Evolutionary conservation across 352 stramenopile genomes (phyloP).

Genomic region (Globisporangium paddicum): DNA sequence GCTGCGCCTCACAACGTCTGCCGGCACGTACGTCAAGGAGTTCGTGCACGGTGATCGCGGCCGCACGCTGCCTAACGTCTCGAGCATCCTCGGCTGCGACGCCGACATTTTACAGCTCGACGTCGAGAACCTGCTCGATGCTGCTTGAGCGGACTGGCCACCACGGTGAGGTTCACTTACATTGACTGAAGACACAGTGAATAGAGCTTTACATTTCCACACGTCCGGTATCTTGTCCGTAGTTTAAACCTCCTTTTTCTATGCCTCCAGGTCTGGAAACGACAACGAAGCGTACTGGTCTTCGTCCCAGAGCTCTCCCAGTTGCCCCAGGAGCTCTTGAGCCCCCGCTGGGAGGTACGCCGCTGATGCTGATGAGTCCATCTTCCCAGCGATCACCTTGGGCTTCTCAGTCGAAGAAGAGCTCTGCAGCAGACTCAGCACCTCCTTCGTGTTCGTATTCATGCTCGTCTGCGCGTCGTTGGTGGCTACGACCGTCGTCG

Average conservation of each 20-base stretch:
- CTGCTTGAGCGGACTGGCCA: constrained; percentile 18
- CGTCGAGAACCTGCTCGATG: constrained; percentile 87
- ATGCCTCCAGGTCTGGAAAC: constrained; percentile 32
- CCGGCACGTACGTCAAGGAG: constrained; percentile 99
- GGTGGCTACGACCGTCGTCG: constrained; percentile 51
- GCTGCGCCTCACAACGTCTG: constrained; percentile 92
- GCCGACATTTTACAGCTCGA: constrained; percentile 98
- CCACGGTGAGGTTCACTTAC: background rate
- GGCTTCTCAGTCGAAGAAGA: constrained; percentile 37
- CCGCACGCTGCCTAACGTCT: constrained; percentile 95
- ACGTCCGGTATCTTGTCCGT: background rate
- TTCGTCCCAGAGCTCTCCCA: constrained; percentile 79
- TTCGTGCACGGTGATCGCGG: constrained; percentile 99
- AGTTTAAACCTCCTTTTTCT: background rate
- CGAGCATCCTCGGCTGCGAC: constrained; percentile 84
- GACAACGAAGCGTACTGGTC: constrained; percentile 73
- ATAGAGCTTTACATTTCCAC: background rate
- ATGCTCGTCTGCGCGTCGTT: constrained; percentile 51
- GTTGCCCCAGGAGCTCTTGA: constrained; percentile 47
- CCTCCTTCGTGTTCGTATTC: constrained; percentile 57
- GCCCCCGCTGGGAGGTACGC: constrained; percentile 19
- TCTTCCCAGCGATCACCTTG: constrained; percentile 20
- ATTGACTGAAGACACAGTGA: background rate
- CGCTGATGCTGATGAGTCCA: background rate
- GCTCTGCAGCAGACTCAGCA: constrained; percentile 52